Evolutionary conservation across 306 rosid species (phyloP).

Genomic region (Astragalus glycyphyllos): DNA sequence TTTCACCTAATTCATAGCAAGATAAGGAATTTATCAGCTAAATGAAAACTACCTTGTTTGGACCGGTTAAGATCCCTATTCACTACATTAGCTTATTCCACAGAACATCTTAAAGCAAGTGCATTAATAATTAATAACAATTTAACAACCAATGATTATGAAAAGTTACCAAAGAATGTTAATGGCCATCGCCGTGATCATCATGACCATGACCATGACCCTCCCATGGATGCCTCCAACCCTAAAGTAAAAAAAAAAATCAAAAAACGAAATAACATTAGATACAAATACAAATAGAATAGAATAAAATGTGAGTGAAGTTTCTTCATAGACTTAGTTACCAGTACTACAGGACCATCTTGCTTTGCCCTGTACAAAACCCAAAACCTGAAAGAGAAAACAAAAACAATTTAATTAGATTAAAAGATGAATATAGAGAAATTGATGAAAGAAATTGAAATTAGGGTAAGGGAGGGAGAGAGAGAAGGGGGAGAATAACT

Average conservation of each 20-base stretch:
- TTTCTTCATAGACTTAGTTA: constrained; percentile 47
- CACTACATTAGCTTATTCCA: not conserved
- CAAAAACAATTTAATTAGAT: not conserved
- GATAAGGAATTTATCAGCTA: not conserved
- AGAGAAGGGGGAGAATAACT: not conserved
- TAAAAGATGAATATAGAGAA: not conserved
- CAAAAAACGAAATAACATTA: not conserved
- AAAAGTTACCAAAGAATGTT: constrained; percentile 51
- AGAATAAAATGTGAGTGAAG: not conserved
- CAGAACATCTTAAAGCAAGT: constrained; percentile 10
- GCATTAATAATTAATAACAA: not conserved
- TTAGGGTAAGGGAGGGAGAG: not conserved
- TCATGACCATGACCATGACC: constrained; percentile 66
- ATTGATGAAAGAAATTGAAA: not conserved
- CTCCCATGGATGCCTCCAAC: constrained; percentile 99
- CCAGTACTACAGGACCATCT: constrained; percentile 96
- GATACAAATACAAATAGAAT: not conserved
- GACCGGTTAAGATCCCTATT: not conserved
- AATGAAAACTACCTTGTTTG: not conserved
- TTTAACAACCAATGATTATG: not conserved
- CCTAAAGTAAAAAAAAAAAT: constrained; percentile 50
- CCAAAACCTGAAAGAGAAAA: constrained; percentile 78
- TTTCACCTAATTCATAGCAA: not conserved
- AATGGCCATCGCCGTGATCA: constrained; percentile 58
- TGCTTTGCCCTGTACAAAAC: constrained; percentile 91